Evolutionary conservation across 257 asterid species (phyloP).

Genomic region (Avicennia marina): DNA sequence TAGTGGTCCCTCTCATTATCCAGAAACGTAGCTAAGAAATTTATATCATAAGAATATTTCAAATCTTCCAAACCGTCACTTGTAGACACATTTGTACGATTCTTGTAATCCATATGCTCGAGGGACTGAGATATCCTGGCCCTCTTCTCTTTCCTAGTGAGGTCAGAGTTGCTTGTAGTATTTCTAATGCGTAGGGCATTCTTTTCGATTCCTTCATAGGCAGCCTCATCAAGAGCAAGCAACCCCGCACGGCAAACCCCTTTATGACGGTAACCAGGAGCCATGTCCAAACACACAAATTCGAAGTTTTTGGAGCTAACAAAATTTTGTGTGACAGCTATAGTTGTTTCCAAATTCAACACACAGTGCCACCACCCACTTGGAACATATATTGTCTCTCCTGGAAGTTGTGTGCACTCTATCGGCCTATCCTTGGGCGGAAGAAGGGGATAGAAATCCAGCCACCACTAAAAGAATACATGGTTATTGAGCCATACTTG

Average conservation of each 20-base stretch:
- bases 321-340: slow-evolving; percentile 94
- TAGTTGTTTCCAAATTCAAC: slow-evolving; percentile 80
- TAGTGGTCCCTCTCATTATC: slow-evolving; percentile 83
- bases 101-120: slow-evolving; percentile 27
- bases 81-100: slow-evolving; percentile 25
- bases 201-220: slow-evolving; percentile 36
- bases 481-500: slow-evolving; percentile 2
- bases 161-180: slow-evolving; percentile 37
- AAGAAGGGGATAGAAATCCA: slow-evolving; percentile 94
- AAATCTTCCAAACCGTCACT: slow-evolving; percentile 25
- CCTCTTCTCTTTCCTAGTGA: slow-evolving; percentile 72
- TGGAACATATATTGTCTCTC: slow-evolving; percentile 95
- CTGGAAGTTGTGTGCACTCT: slow-evolving; percentile 96
- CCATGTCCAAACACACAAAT: slow-evolving; percentile 92
- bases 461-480: slow-evolving; percentile 79
- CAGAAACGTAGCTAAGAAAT: slow-evolving; percentile 72
- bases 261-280: slow-evolving; percentile 95
- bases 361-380: slow-evolving; percentile 99
- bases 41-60: slow-evolving; percentile 69
- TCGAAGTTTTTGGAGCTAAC: slow-evolving; percentile 85
- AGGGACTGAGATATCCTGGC: slow-evolving; percentile 30
- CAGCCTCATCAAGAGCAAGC: slow-evolving; percentile 77
- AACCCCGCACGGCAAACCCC: slow-evolving; percentile 93
- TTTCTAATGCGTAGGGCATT: slow-evolving; percentile 25
- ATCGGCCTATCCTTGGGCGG: slow-evolving; percentile 84